These are phyloP conservation scores for Solanum phureja DNA, from an alignment of 257 asterid genomes.

Conservation along the genomic window DNA sequence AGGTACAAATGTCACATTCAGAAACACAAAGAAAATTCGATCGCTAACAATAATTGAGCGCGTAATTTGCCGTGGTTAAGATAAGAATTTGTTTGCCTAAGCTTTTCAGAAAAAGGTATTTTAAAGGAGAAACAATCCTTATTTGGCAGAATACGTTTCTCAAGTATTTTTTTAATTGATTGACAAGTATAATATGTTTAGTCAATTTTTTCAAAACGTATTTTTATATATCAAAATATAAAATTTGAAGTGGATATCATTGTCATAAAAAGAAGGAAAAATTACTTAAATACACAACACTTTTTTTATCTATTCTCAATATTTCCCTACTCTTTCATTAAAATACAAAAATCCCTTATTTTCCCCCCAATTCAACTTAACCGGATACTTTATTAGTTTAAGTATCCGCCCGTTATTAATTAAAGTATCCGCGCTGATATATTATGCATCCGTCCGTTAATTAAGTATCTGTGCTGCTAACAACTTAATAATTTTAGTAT, in stretches of 20 bases:
- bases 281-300: too few species aligned
- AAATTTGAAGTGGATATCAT: background rate
- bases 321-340: too few species aligned
- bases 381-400: too few species aligned
- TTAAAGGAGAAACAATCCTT: background rate
- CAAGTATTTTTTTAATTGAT: background rate
- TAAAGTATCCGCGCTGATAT: too few species aligned
- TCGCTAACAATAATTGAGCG: background rate
- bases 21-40: background rate
- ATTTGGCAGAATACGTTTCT: background rate
- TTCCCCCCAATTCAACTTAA: too few species aligned
- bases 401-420: too few species aligned
- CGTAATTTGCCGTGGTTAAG: background rate
- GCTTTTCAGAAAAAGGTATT: background rate
- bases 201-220: background rate
- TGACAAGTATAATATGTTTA: background rate
- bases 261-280: background rate
- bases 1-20: background rate
- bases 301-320: too few species aligned
- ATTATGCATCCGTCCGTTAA: too few species aligned
- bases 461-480: too few species aligned
- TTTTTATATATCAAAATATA: background rate
- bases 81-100: background rate
- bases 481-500: too few species aligned
- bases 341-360: too few species aligned